phyloP scores from a whole-genome alignment of 2,329 filamentous ascomycete species.

The Fusarium lateritium region DNA sequence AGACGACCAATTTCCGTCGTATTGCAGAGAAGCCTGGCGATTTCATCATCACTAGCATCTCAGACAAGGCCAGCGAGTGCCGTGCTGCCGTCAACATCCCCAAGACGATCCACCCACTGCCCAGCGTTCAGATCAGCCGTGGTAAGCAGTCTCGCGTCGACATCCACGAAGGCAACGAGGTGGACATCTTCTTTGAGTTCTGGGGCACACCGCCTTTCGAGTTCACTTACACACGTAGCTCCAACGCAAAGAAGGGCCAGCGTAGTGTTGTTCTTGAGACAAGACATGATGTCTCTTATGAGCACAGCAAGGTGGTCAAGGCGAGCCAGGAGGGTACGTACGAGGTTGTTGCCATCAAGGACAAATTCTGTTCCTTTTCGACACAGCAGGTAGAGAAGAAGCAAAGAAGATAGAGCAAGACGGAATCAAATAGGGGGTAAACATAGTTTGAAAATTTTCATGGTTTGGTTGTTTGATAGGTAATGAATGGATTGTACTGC shows the following conservation, averaged over 20 bases:
- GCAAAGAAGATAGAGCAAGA: slow-evolving; percentile 56
- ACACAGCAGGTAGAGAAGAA: slow-evolving; percentile 73
- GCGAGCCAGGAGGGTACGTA: slow-evolving; percentile 97
- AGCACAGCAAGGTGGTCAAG: slow-evolving; percentile 84
- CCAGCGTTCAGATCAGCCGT: slow-evolving; percentile 89
- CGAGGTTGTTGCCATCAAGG: slow-evolving; percentile 96
- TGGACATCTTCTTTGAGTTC: slow-evolving; percentile 95
- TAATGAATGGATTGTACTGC: slow-evolving; percentile 35
- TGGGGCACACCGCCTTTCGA: slow-evolving; percentile 96
- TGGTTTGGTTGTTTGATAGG: slow-evolving; percentile 34
- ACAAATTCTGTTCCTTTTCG: slow-evolving; percentile 90
- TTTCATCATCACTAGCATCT: slow-evolving; percentile 88
- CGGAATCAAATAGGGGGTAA: slow-evolving; percentile 7
- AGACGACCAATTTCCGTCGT: slow-evolving; percentile 88
- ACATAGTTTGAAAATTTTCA: slow-evolving; percentile 40
- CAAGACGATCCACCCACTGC: slow-evolving; percentile 91
- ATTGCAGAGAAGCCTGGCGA: slow-evolving; percentile 92
- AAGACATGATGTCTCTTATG: slow-evolving; percentile 86
- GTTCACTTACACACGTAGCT: slow-evolving; percentile 95
- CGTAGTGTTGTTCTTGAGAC: slow-evolving; percentile 89
- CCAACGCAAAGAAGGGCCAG: slow-evolving; percentile 85
- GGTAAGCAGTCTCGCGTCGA: slow-evolving; percentile 86
- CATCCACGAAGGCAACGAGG: slow-evolving; percentile 96
- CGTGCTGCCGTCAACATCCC: slow-evolving; percentile 82
- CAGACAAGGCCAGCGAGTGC: slow-evolving; percentile 91